These are phyloP conservation scores for Penicillium lividum DNA, from an alignment of 495 filamentous ascomycete species.

Conservation along the genomic window DNA sequence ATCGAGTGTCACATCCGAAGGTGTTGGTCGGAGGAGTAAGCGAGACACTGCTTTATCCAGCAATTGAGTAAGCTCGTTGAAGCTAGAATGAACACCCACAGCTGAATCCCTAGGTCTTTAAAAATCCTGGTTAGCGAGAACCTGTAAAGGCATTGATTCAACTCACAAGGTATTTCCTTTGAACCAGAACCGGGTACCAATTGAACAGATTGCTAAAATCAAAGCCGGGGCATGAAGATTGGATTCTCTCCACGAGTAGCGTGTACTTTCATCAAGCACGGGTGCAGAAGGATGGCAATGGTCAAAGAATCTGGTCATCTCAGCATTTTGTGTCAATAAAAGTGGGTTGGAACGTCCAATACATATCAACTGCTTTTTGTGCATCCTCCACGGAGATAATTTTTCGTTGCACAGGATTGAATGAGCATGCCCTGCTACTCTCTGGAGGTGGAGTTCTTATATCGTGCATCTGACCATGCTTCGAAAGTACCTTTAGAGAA, in stretches of 20 bases:
- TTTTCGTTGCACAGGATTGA: slow-evolving; percentile 10
- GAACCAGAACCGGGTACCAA: slow-evolving; percentile 20
- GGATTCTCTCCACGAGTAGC: slow-evolving; percentile 13
- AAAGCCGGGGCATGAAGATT: slow-evolving; percentile 8
- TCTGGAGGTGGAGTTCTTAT: background rate
- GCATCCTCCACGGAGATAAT: slow-evolving; percentile 11
- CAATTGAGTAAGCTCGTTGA: slow-evolving; percentile 13
- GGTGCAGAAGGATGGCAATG: slow-evolving; percentile 21
- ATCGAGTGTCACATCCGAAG: slow-evolving; percentile 22
- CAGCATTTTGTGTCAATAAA: background rate
- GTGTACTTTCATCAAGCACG: slow-evolving; percentile 15
- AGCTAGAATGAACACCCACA: background rate
- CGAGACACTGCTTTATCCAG: slow-evolving; percentile 23
- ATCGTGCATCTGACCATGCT: background rate
- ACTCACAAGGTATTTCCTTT: slow-evolving; percentile 7
- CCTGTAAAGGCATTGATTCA: background rate
- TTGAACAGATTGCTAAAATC: slow-evolving; percentile 21
- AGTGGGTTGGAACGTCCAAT: background rate
- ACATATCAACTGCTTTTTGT: slow-evolving; percentile 19
- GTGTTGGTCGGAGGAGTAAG: slow-evolving; percentile 21
- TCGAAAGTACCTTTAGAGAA: slow-evolving; percentile 16
- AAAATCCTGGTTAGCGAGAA: background rate
- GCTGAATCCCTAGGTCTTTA: background rate
- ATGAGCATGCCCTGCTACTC: background rate
- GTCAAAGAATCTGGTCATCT: slow-evolving; percentile 15